phyloP scores from a whole-genome alignment of 768 basidiomycete species.

The Amanita muscaria region DNA sequence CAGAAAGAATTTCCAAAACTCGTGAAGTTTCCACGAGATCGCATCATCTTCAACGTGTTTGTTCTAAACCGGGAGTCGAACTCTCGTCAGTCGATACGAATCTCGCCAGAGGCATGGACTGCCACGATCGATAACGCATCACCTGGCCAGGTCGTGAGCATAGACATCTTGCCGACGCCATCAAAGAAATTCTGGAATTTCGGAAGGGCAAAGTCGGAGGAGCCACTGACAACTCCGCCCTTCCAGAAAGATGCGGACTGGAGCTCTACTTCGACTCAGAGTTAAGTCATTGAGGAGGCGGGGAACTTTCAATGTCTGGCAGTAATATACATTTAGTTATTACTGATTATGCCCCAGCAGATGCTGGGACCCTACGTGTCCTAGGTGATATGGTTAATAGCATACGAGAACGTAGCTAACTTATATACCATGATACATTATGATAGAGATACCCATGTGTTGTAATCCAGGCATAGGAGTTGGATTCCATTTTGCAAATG shows the following conservation, averaged over 20 bases:
- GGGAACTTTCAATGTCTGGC: too few relatives aligned
- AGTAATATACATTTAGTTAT: too few relatives aligned
- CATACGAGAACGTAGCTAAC: background rate
- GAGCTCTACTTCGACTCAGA: background rate
- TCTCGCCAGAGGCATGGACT: constrained; percentile 45
- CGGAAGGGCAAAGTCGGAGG: background rate
- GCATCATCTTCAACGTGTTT: constrained; percentile 35
- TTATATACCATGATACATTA: too few relatives aligned
- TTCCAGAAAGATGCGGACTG: too few relatives aligned
- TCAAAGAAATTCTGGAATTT: background rate
- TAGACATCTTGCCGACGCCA: background rate
- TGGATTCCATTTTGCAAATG: too few relatives aligned
- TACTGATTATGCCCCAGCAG: background rate
- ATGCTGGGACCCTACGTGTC: background rate
- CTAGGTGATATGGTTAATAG: too few relatives aligned
- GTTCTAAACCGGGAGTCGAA: constrained; percentile 21
- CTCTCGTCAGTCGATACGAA: constrained; percentile 29
- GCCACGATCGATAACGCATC: constrained; percentile 10
- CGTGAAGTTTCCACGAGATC: constrained; percentile 24
- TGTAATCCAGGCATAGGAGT: background rate
- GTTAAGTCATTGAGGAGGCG: too few relatives aligned
- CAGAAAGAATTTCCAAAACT: constrained; percentile 42
- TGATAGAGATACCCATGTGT: background rate
- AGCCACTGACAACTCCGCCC: background rate
- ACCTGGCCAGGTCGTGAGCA: constrained; percentile 5